A percentile compares a stretch with the other conserved stretches of the same genome.
Conservation (phyloP, 148 eudicot genomes). For the Amaranthus hypochondriacus region DNA sequence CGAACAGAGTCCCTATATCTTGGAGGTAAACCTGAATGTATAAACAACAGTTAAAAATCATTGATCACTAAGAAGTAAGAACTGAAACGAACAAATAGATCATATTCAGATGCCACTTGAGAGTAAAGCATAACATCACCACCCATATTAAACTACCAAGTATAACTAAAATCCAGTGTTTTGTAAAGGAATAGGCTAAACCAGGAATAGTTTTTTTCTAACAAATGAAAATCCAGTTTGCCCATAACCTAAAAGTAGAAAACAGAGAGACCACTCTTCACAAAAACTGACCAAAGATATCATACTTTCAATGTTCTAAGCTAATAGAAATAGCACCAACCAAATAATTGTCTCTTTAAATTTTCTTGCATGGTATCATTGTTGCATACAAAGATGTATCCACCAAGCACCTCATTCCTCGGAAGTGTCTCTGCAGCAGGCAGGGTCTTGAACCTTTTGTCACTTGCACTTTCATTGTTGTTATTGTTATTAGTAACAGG, state of each 20-base stretch:
- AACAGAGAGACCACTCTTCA: background rate
- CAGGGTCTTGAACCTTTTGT: constrained; percentile 94
- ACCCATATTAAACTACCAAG: background rate
- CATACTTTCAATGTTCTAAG: background rate
- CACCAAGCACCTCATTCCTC: constrained; percentile 93
- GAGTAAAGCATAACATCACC: background rate
- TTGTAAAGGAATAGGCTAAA: background rate
- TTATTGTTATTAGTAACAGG: constrained; percentile 24
- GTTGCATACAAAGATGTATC: constrained; percentile 88
- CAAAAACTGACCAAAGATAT: background rate
- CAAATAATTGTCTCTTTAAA: constrained; percentile 76
- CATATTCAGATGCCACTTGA: no score
- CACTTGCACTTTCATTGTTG: constrained; percentile 44
- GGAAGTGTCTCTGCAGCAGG: constrained; percentile 98
- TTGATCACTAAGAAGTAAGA: constrained; percentile 7
- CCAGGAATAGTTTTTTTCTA: background rate
- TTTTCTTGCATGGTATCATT: constrained; percentile 87
- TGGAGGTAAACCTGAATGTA: constrained; percentile 81
- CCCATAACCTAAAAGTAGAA: background rate
- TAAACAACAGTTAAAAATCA: background rate
- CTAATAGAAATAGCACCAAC: constrained; percentile 33
- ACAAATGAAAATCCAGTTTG: background rate
- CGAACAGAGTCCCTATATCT: constrained; percentile 96
- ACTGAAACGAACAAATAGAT: background rate
- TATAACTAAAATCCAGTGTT: background rate